A percentile compares a stretch with the other conserved stretches of the same genome.
phyloP scores from a whole-genome alignment of 192 early-diverging fungal species.

The Coemansia sp. region DNA sequence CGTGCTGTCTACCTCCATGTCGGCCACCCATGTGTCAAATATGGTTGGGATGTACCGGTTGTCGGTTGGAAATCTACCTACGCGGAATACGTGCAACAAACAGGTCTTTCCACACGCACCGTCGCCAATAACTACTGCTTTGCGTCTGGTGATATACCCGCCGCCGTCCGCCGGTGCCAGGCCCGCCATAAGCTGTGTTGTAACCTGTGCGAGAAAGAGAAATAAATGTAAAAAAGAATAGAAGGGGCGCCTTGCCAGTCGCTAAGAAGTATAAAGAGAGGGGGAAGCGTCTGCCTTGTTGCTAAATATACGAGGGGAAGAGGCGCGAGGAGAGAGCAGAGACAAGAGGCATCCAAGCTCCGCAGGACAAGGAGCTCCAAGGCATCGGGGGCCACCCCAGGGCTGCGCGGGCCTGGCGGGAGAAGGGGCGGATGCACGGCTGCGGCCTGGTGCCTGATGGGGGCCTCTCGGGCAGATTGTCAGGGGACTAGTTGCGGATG shows the following conservation, averaged over 20 bases:
- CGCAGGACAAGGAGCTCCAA: no score
- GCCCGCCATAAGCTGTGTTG: neutral
- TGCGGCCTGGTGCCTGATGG: no score
- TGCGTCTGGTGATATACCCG: slow-evolving; percentile 22
- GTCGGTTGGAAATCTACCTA: slow-evolving; percentile 67
- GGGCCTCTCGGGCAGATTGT: no score
- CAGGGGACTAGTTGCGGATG: no score
- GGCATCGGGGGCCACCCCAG: no score
- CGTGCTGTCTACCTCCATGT: slow-evolving; percentile 84
- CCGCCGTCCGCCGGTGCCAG: no score
- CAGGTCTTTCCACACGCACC: slow-evolving; percentile 90
- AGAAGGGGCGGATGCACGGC: no score
- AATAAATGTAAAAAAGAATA: neutral
- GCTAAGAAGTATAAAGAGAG: neutral
- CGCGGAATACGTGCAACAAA: slow-evolving; percentile 78
- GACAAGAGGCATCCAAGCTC: neutral
- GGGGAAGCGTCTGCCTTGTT: no score
- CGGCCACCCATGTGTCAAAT: slow-evolving; percentile 92
- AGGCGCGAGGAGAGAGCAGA: neutral
- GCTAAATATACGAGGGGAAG: neutral
- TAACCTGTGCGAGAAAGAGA: neutral
- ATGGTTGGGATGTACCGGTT: slow-evolving; percentile 78
- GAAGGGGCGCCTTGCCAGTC: no score
- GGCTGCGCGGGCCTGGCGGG: no score
- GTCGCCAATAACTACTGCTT: slow-evolving; percentile 87